Evolutionary conservation across 805 yeast species (phyloP).

Genomic region (Teunomyces pallodes): DNA sequence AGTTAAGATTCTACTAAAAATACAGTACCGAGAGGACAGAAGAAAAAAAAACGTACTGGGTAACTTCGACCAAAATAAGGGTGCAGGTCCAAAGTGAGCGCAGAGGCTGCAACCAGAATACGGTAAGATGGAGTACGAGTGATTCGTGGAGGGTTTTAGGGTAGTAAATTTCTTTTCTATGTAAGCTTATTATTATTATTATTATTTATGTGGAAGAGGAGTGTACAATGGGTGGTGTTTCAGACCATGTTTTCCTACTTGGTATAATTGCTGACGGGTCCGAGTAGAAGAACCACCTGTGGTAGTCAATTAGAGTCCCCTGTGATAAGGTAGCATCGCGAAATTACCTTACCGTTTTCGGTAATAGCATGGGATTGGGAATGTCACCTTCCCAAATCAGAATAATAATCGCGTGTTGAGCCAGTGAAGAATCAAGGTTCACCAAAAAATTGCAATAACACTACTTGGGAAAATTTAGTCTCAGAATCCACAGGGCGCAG

Average conservation of each 20-base stretch:
- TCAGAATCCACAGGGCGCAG: background rate
- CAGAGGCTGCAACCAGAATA: too few species aligned
- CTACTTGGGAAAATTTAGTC: slow-evolving; percentile 1
- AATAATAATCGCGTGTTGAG: background rate
- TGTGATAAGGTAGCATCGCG: background rate
- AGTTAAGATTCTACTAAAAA: too few species aligned
- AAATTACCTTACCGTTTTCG: background rate
- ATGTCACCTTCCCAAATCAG: slow-evolving; percentile 1
- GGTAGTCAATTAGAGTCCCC: background rate
- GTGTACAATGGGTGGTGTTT: too few species aligned
- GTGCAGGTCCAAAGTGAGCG: too few species aligned
- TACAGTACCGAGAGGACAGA: too few species aligned
- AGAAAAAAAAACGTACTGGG: too few species aligned
- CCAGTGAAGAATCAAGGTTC: background rate
- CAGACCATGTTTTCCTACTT: background rate
- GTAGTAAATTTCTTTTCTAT: too few species aligned
- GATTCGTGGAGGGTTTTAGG: too few species aligned
- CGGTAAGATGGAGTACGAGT: too few species aligned
- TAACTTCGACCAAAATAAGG: too few species aligned
- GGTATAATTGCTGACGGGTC: background rate
- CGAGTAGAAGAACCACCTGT: background rate
- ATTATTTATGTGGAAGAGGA: too few species aligned
- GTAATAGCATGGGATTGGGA: background rate
- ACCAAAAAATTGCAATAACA: background rate
- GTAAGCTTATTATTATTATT: too few species aligned